A percentile compares a stretch with the other conserved stretches of the same genome.
Evolutionary conservation across 495 filamentous ascomycete genomes (phyloP).

Genomic region (Penicillium desertorum): DNA sequence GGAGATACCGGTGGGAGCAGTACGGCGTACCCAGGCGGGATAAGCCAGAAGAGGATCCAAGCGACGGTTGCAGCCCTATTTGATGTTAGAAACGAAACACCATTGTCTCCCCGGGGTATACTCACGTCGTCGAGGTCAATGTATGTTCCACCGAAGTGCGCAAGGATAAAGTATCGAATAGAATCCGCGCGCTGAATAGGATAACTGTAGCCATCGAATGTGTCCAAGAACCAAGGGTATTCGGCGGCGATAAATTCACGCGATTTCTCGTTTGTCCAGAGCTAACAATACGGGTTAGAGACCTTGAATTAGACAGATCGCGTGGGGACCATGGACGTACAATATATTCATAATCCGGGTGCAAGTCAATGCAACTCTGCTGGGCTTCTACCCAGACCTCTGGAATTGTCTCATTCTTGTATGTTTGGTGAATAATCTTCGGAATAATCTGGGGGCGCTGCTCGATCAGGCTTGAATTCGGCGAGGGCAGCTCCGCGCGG

Average conservation of each 20-base stretch:
- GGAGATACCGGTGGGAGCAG: slow-evolving; percentile 78
- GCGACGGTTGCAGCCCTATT: slow-evolving; percentile 75
- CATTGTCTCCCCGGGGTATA: slow-evolving; percentile 13
- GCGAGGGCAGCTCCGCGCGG: slow-evolving; percentile 61
- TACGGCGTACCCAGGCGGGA: slow-evolving; percentile 78
- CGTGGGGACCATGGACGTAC: slow-evolving; percentile 41
- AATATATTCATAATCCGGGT: slow-evolving; percentile 79
- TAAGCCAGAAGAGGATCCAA: slow-evolving; percentile 80
- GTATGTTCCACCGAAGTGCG: slow-evolving; percentile 82
- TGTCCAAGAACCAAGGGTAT: slow-evolving; percentile 85
- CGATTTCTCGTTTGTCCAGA: slow-evolving; percentile 82
- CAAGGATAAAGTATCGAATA: slow-evolving; percentile 84
- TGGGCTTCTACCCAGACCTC: slow-evolving; percentile 71
- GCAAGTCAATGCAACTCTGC: slow-evolving; percentile 71
- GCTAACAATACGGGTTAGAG: slow-evolving; percentile 45
- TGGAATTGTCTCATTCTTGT: slow-evolving; percentile 74
- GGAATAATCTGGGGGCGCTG: slow-evolving; percentile 68
- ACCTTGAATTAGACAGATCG: neutral
- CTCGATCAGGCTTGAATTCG: slow-evolving; percentile 60
- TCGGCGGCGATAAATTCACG: slow-evolving; percentile 72
- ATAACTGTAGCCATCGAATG: slow-evolving; percentile 77
- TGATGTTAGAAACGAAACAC: slow-evolving; percentile 14
- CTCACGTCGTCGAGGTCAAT: slow-evolving; percentile 85
- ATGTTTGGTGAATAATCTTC: slow-evolving; percentile 91
- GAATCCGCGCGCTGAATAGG: slow-evolving; percentile 85